These are phyloP conservation scores for Marsdenia floribunda DNA, from an alignment of 257 asterid species.

Conservation along the genomic window DNA sequence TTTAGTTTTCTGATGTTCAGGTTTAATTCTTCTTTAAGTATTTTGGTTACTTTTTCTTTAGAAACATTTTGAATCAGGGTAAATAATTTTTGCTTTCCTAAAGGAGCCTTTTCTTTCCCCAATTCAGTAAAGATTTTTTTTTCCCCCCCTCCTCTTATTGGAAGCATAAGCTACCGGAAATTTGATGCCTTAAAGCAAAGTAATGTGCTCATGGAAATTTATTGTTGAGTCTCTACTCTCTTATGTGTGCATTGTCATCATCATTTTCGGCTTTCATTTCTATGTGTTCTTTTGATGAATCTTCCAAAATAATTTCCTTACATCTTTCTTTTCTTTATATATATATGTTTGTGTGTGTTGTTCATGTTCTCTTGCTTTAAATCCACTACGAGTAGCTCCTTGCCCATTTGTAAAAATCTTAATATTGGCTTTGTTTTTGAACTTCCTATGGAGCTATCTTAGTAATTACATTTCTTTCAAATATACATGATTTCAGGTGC, in stretches of 20 bases:
- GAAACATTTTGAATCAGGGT: not conserved
- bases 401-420: not conserved
- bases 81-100: not conserved
- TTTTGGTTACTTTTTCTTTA: not conserved
- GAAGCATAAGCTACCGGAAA: not conserved
- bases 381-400: not conserved
- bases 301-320: not conserved
- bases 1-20: not conserved
- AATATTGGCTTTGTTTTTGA: not conserved
- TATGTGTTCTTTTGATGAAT: not conserved
- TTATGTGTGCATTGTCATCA: not conserved
- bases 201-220: not conserved
- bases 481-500: slow-evolving; percentile 61
- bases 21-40: not conserved
- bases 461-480: slow-evolving; percentile 5
- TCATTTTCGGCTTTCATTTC: not conserved
- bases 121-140: not conserved
- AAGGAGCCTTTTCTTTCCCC: not conserved
- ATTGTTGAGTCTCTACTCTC: not conserved
- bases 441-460: not conserved
- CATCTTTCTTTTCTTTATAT: not conserved
- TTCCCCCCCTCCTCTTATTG: no score
- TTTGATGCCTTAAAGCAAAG: not conserved
- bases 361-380: no score
- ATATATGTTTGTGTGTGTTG: not conserved